Conservation (phyloP, 345 rosid genomes). For the Lumnitzera littorea region DNA sequence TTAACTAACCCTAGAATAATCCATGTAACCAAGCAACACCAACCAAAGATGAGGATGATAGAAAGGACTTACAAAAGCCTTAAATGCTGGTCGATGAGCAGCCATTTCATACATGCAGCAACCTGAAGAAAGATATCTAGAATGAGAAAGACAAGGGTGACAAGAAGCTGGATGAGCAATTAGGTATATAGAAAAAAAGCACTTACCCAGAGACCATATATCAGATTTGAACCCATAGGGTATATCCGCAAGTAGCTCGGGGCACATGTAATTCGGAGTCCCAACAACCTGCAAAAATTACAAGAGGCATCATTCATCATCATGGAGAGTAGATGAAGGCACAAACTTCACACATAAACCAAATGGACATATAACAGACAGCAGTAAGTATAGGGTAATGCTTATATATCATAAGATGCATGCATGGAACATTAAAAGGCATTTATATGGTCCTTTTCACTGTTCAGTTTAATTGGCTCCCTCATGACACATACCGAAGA, state of each 20-base stretch:
- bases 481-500: slow-evolving; percentile 61
- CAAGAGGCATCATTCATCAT: neutral
- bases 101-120: slow-evolving; percentile 99
- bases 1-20: too few species aligned
- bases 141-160: slow-evolving; percentile 9
- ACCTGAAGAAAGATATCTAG: slow-evolving; percentile 45
- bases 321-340: too few species aligned
- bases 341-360: too few species aligned
- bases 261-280: slow-evolving; percentile 99
- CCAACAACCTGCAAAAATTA: slow-evolving; percentile 76
- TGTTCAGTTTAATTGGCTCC: neutral
- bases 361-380: too few species aligned
- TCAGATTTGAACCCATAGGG: slow-evolving; percentile 99
- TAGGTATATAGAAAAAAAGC: slow-evolving; percentile 1
- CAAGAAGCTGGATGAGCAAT: slow-evolving; percentile 1
- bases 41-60: slow-evolving; percentile 1
- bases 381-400: too few species aligned
- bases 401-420: neutral
- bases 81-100: slow-evolving; percentile 95
- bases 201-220: slow-evolving; percentile 95
- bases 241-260: slow-evolving; percentile 93
- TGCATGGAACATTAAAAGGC: neutral
- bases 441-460: neutral
- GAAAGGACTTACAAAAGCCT: slow-evolving; percentile 78
- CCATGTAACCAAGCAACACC: too few species aligned